Base-by-base conservation (phyloP, 2,329 filamentous ascomycete species). In the Exophiala spinifera region DNA sequence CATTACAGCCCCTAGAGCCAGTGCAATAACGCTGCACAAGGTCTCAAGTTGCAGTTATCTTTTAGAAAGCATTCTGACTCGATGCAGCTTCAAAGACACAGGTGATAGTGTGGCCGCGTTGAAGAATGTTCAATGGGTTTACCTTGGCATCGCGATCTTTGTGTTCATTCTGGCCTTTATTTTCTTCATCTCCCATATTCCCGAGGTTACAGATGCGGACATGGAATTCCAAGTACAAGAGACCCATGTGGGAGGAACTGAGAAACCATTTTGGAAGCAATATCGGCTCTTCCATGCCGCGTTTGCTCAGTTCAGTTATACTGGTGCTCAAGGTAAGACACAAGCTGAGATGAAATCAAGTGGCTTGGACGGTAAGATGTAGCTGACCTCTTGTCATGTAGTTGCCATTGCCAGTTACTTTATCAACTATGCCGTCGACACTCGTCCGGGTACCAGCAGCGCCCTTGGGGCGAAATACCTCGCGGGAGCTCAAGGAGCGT, bases 251-350 rank as follows among this genome's bases (percentile, higher is more conserved):
- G 77, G 77, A 33, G 79, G 76, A 43, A 76, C 79, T 53, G 77
- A 83, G 58, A 79, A 82, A 65, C 83, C 86, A 0, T 80, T 89
- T 60, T 74, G 76, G 64, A 87, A 87, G 70, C 86, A 89, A 63
- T 89, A 87, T 69, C 82, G 82, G 25, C 76, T 91, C 1, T 90
- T 91, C 75, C 86, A 89, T 64, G 88, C 86, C 7, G 81, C 86
- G 0, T 81, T 85, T 63, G 85, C 87, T 0, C 87, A 92, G 61
- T 91, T 91, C 70, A 89, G 85, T 67, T 92, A 92, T 68, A 86
- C 87, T 0, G 88, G 88, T 42, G 82, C 87, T 0, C 90, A 95
- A 64, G 68, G 34, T 49, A 33, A 46, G 40, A 25, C 8, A 25
- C 28, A 34, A 31, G 31, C 20, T 25, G 15, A 10, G 21, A 42